Evolutionary conservation across 2,329 filamentous ascomycete genomes (phyloP).

Genomic region (Aspergillus pseudoviridinutans): DNA sequence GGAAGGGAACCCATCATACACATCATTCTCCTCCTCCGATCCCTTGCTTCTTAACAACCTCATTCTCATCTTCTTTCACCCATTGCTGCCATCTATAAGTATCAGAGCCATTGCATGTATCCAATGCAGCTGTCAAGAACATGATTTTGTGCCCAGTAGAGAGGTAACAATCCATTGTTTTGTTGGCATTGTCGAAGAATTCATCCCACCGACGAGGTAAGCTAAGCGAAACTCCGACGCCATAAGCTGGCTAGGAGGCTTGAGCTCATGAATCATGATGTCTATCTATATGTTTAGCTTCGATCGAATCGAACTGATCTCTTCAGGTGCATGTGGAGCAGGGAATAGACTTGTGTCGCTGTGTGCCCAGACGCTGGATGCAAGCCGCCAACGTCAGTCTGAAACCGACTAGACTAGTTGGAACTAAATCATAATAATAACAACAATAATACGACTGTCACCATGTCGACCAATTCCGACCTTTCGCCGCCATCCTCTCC

Average conservation of each 20-base stretch:
- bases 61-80: background rate
- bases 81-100: background rate
- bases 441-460: constrained; percentile 15
- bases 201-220: background rate
- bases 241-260: background rate
- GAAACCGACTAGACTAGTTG: background rate
- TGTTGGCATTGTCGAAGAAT: background rate
- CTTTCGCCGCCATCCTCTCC: constrained; percentile 10
- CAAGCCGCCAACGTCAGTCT: background rate
- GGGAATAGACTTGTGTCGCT: constrained; percentile 18
- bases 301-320: background rate
- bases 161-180: background rate
- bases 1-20: background rate
- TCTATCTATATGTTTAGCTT: background rate
- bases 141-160: background rate
- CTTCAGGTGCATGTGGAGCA: constrained; percentile 18
- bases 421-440: background rate
- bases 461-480: constrained; percentile 29
- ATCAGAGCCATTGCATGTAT: background rate
- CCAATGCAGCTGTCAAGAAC: background rate
- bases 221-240: background rate
- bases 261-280: background rate
- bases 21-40: background rate
- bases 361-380: constrained; percentile 12
- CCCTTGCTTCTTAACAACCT: background rate